Evolutionary conservation across 108 stramenopile species (phyloP), one percentile per base, ranked within the genome.

Genomic region (Chaetoceros tenuissimus): DNA sequence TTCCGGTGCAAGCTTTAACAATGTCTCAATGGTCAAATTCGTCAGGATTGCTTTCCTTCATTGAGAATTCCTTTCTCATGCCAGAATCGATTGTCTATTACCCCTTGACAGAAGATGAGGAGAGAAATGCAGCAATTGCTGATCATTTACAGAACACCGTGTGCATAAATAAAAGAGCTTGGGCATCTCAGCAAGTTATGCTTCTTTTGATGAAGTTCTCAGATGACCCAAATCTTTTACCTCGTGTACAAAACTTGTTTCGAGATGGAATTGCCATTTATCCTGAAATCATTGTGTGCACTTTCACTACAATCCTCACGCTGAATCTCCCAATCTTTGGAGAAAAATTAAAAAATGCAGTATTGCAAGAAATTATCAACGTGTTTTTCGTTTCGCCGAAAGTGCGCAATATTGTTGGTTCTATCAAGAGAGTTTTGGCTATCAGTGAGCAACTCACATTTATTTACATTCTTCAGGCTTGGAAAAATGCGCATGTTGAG

Each of bases 221-320:
- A 18, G 89, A 89, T 64, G 75, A 84, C 24, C 80, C 81, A 21
- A 28, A 79, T 21, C 62, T 88, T n/a, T 72, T 72, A 53, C 82
- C 80, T 17, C 64, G 66, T 43, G 80, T 90, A 2, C 63, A 90
- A 20, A 91, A 91, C 48, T 28, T 92, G 21, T 85, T 92, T 56
- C 66, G 84, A 17, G 70, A 78, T 31, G 91, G 82, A 7, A 55
- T 92, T 3, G 49, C 77, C 20, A 70, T 53, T 24, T 86, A 81
- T 63, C 87, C 89, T 1, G 91, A 92, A 55, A 80, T 86, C 30
- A 64, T 92, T 16, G 71, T 92, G 7, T 89, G 89, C 45, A 71
- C 88, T 25, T 62, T 89, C n/a, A n/a, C n/a, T n/a, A n/a, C n/a
- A n/a, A n/a, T n/a, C n/a, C n/a, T n/a, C n/a, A n/a, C n/a, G n/a